phyloP scores from a whole-genome alignment of 768 basidiomycete genomes.

The Steccherinum ochraceum region DNA sequence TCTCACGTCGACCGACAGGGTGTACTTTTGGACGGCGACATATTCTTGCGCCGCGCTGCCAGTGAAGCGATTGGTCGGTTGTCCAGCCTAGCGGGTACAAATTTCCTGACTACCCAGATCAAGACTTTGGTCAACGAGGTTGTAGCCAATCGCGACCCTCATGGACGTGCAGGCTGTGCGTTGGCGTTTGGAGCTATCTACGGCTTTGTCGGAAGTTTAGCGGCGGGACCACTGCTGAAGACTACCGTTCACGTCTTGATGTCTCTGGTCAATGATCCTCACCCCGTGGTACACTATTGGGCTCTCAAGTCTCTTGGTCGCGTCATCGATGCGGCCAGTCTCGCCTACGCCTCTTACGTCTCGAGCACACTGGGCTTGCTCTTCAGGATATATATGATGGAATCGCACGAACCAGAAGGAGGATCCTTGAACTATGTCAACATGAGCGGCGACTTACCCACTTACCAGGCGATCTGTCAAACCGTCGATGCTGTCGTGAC shows the following conservation, averaged over 20 bases:
- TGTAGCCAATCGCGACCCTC: slow-evolving; percentile 89
- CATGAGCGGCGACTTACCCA: slow-evolving; percentile 82
- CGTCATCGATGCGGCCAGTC: slow-evolving; percentile 87
- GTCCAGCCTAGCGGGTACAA: slow-evolving; percentile 74
- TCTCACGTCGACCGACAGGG: slow-evolving; percentile 42
- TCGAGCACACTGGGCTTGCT: slow-evolving; percentile 85
- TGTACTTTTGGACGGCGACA: slow-evolving; percentile 74
- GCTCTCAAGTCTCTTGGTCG: slow-evolving; percentile 78
- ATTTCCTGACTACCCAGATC: slow-evolving; percentile 79
- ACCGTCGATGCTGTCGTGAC: slow-evolving; percentile 92
- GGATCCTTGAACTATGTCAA: slow-evolving; percentile 80
- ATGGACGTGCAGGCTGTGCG: slow-evolving; percentile 89
- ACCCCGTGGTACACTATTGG: slow-evolving; percentile 95
- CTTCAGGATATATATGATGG: slow-evolving; percentile 82
- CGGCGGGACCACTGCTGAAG: slow-evolving; percentile 89
- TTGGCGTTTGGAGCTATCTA: slow-evolving; percentile 91
- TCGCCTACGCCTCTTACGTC: slow-evolving; percentile 88
- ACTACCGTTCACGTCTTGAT: slow-evolving; percentile 93
- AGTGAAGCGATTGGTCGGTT: slow-evolving; percentile 89
- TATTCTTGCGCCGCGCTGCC: slow-evolving; percentile 65
- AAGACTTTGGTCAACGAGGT: slow-evolving; percentile 91
- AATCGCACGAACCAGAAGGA: slow-evolving; percentile 90
- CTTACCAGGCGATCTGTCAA: slow-evolving; percentile 86
- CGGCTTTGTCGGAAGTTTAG: slow-evolving; percentile 87
- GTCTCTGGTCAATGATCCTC: slow-evolving; percentile 93